A percentile compares a stretch with the other conserved stretches of the same genome.
These are phyloP conservation scores for Aspergillus ustus DNA, from an alignment of 2,329 filamentous ascomycete genomes.

Conservation along the genomic window DNA sequence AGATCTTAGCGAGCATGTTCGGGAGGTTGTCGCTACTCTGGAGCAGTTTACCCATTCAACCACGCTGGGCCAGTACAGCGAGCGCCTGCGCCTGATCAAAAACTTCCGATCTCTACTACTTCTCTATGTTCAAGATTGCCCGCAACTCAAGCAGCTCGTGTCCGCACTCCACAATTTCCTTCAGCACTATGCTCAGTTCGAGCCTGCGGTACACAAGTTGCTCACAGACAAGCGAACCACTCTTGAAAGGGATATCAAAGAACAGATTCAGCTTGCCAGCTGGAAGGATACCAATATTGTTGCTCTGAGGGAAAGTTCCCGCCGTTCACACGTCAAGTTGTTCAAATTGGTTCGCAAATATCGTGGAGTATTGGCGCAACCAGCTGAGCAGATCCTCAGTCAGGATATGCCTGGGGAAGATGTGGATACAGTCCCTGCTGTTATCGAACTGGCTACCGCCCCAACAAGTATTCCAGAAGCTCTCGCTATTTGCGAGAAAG, in stretches of 20 bases:
- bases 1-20: constrained; percentile 66
- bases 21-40: constrained; percentile 73
- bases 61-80: constrained; percentile 78
- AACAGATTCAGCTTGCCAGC: constrained; percentile 89
- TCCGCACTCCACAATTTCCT: constrained; percentile 77
- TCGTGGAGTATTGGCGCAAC: constrained; percentile 74
- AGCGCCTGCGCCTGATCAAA: constrained; percentile 71
- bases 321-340: constrained; percentile 86
- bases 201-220: constrained; percentile 65
- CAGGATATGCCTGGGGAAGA: constrained; percentile 41
- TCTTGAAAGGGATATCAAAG: constrained; percentile 90
- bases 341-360: constrained; percentile 93
- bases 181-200: constrained; percentile 73
- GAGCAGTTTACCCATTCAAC: constrained; percentile 79
- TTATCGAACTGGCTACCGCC: constrained; percentile 19
- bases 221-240: constrained; percentile 70
- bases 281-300: constrained; percentile 99
- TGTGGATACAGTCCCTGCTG: constrained; percentile 29
- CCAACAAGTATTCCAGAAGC: constrained; percentile 35
- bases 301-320: constrained; percentile 84
- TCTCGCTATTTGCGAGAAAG: constrained; percentile 37
- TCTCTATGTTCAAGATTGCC: constrained; percentile 64
- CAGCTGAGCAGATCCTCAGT: constrained; percentile 65
- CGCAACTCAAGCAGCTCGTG: constrained; percentile 61
- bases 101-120: constrained; percentile 67